phyloP scores from a whole-genome alignment of 192 early-diverging fungal genomes.

The Coemansia umbellata region DNA sequence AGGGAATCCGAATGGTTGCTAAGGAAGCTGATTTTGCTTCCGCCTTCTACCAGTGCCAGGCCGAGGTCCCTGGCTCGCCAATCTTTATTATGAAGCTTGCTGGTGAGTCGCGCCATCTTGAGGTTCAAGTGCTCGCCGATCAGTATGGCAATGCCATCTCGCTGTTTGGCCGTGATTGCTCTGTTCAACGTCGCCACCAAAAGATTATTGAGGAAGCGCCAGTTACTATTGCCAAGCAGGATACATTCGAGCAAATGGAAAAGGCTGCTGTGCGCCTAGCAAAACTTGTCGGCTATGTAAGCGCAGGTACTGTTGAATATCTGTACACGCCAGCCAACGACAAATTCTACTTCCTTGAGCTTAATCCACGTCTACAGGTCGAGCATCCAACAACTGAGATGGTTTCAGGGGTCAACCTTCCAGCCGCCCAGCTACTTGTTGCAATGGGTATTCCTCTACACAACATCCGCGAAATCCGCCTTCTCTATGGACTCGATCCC shows the following conservation, averaged over 20 bases:
- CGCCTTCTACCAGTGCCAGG: slow-evolving; percentile 82
- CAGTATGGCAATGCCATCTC: slow-evolving; percentile 97
- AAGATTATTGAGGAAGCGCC: slow-evolving; percentile 99
- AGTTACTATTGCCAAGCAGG: slow-evolving; percentile 76
- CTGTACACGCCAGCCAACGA: slow-evolving; percentile 84
- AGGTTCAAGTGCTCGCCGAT: slow-evolving; percentile 95
- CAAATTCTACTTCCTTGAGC: slow-evolving; percentile 92
- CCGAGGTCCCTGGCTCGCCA: slow-evolving; percentile 95
- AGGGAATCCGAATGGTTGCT: slow-evolving; percentile 95
- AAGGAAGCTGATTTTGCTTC: slow-evolving; percentile 66
- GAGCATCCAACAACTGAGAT: slow-evolving; percentile 99
- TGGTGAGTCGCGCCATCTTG: slow-evolving; percentile 91
- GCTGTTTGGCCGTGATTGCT: slow-evolving; percentile 97
- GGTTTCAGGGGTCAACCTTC: slow-evolving; percentile 97
- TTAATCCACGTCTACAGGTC: slow-evolving; percentile 97
- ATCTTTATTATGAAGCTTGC: slow-evolving; percentile 99
- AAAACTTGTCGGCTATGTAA: slow-evolving; percentile 90
- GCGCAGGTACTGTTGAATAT: slow-evolving; percentile 96
- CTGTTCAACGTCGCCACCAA: slow-evolving; percentile 96
- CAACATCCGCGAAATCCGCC: slow-evolving; percentile 92
- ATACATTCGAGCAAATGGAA: slow-evolving; percentile 88
- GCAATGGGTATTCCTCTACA: slow-evolving; percentile 99
- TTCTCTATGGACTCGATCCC: slow-evolving; percentile 88
- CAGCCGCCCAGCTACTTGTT: slow-evolving; percentile 95
- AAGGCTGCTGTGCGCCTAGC: slow-evolving; percentile 93